Base-by-base conservation (phyloP, 306 rosid species). In the Herpetospermum pedunculosum region DNA sequence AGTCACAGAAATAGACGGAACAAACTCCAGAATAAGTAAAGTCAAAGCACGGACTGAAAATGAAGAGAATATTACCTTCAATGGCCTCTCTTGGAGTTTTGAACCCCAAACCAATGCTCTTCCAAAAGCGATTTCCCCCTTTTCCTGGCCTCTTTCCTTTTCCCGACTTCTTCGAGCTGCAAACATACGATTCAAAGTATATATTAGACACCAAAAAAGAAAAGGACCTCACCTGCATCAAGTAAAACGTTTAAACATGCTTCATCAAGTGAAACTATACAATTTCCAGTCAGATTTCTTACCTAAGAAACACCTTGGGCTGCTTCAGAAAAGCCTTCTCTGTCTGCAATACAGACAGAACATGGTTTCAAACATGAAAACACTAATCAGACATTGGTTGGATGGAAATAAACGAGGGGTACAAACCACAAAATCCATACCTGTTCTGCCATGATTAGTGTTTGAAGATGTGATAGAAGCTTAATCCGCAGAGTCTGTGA, bases 381-480 rank as follows among this genome's bases (percentile, higher is more conserved):
- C 1, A 16, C 9, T 0, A 44, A 3, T 44, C 12, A 19, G 6
- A 48, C 19, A 48, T 16, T 48, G 21, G 35, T 41, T 8, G 21
- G 11, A 6, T 19, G n/a, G 21, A 49, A 47, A 14, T 9, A 53
- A n/a, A 8, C 1, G 8, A 1, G 3, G 72, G 48, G 32, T n/a
- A n/a, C 28, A 16, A 26, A 19, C 37, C 13, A 47, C 23, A 44
- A 47, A 43, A 60, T 55, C 49, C 5, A 28, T 41, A 86, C 90
- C 88, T 86, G 91, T 72, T 87, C 91, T 82, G 91, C 88, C 91
- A 87, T 87, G 40, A 73, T 40, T 48, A 34, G 47, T 43, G 58
- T 38, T 75, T 43, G n/a, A 69, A 25, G 29, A 65, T 37, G 18
- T 40, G 44, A 37, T 37, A 28, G 41, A 58, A 65, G 74, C 69